Evolutionary conservation across 164 flowering plant genomes (phyloP).

Genomic region (Akebia trifoliata): DNA sequence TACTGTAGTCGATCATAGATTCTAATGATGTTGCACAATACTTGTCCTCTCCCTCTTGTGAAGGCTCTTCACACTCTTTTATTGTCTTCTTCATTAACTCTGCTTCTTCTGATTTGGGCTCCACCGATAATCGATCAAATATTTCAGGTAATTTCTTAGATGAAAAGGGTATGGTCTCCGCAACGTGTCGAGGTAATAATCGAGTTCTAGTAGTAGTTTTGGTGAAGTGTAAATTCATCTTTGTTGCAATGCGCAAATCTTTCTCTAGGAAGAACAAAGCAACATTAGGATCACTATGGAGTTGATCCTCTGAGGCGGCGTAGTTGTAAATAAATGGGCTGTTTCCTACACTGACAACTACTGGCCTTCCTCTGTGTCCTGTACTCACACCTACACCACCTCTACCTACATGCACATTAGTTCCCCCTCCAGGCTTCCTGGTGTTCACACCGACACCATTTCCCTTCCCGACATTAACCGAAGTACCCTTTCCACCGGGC

Average conservation of each 20-base stretch:
- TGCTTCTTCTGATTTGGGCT: conserved; percentile 34
- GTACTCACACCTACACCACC: conserved; percentile 23
- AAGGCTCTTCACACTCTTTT: conserved; percentile 24
- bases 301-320: conserved; percentile 23
- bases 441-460: conserved; percentile 17
- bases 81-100: conserved; percentile 24
- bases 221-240: conserved; percentile 24
- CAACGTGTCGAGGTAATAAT: conserved; percentile 35
- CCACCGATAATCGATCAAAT: conserved; percentile 23
- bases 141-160: conserved; percentile 29
- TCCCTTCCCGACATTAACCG: conserved; percentile 10
- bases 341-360: conserved; percentile 5
- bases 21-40: conserved; percentile 34
- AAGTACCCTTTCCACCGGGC: conserved; percentile 11
- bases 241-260: conserved; percentile 17
- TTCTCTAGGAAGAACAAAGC: conserved; percentile 32
- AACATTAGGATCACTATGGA: conserved; percentile 21
- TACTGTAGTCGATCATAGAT: conserved; percentile 32
- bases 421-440: conserved; percentile 11
- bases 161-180: conserved; percentile 42
- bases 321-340: conserved; percentile 10
- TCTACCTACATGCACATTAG: conserved; percentile 15
- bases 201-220: conserved; percentile 16
- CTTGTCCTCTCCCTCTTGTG: conserved; percentile 23
- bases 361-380: conserved; percentile 20